Evolutionary conservation across 2,329 filamentous ascomycete genomes (phyloP).

Genomic region (Colletotrichum orchidophilum): DNA sequence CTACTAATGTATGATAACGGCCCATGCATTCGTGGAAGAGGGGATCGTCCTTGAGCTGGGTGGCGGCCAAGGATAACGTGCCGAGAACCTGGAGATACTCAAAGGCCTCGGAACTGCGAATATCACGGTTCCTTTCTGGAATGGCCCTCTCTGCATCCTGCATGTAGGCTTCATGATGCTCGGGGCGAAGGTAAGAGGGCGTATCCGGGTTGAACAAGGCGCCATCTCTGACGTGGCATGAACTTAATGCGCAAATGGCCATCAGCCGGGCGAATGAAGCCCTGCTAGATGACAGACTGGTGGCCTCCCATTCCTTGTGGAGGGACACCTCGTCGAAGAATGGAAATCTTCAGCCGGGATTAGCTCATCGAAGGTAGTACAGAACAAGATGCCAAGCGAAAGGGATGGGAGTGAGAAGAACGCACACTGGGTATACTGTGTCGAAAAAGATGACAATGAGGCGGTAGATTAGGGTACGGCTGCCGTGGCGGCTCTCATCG

Average conservation of each 20-base stretch:
- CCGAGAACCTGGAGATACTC: constrained; percentile 46
- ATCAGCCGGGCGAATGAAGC: constrained; percentile 59
- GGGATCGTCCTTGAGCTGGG: constrained; percentile 59
- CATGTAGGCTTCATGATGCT: constrained; percentile 30
- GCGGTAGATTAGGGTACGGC: constrained; percentile 13
- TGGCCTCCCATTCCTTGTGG: constrained; percentile 51
- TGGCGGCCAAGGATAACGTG: constrained; percentile 58
- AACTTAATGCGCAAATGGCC: constrained; percentile 60
- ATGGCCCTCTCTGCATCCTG: constrained; percentile 31
- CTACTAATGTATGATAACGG: constrained; percentile 57
- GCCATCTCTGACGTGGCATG: constrained; percentile 59
- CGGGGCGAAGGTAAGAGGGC: neutral
- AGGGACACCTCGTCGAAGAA: constrained; percentile 58
- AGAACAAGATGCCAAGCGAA: neutral
- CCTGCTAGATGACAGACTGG: constrained; percentile 40
- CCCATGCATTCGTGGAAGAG: constrained; percentile 62
- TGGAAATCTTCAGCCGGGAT: constrained; percentile 46
- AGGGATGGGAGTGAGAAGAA: neutral
- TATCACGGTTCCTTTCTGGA: constrained; percentile 26
- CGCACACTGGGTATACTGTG: constrained; percentile 34
- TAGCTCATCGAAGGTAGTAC: neutral
- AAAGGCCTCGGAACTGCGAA: constrained; percentile 20
- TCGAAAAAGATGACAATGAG: constrained; percentile 35
- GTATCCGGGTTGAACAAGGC: constrained; percentile 55
- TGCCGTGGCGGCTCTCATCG: constrained; percentile 31